These are phyloP conservation scores for Epithele typhae DNA, from an alignment of 768 basidiomycete species.

Conservation along the genomic window DNA sequence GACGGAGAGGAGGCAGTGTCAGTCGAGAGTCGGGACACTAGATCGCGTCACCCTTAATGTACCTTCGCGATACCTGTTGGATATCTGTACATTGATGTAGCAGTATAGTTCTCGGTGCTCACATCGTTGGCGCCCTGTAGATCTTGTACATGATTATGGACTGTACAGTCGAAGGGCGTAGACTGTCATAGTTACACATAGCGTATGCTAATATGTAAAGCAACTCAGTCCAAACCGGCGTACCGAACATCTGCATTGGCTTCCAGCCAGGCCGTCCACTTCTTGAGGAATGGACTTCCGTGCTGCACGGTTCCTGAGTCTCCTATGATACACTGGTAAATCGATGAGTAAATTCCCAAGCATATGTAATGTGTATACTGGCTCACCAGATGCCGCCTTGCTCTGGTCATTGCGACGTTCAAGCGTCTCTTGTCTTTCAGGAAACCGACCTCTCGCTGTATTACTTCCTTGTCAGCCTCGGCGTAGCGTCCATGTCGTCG, in stretches of 20 bases:
- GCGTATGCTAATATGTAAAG: not conserved
- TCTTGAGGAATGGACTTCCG: conserved; percentile 79
- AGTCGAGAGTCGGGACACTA: conserved; percentile 1
- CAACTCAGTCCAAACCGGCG: conserved; percentile 60
- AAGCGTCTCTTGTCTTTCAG: conserved; percentile 87
- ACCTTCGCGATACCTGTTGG: not conserved
- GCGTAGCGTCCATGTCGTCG: not conserved
- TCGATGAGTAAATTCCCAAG: no score
- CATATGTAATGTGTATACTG: not conserved
- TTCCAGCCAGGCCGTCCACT: conserved; percentile 91
- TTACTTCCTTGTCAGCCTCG: not conserved
- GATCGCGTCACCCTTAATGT: no score
- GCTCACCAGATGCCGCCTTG: conserved; percentile 80
- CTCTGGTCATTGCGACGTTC: conserved; percentile 93
- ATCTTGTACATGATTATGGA: conserved; percentile 4
- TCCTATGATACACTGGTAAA: conserved; percentile 88
- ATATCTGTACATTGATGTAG: conserved; percentile 1
- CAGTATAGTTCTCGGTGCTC: not conserved
- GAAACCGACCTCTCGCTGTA: conserved; percentile 87
- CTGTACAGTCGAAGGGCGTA: no score
- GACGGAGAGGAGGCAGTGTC: conserved; percentile 20
- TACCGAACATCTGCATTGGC: conserved; percentile 86
- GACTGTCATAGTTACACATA: not conserved
- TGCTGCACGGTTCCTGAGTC: conserved; percentile 89
- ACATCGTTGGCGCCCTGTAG: conserved; percentile 1